Conservation (phyloP, 75 land plant species). For the Azolla pinnata region DNA sequence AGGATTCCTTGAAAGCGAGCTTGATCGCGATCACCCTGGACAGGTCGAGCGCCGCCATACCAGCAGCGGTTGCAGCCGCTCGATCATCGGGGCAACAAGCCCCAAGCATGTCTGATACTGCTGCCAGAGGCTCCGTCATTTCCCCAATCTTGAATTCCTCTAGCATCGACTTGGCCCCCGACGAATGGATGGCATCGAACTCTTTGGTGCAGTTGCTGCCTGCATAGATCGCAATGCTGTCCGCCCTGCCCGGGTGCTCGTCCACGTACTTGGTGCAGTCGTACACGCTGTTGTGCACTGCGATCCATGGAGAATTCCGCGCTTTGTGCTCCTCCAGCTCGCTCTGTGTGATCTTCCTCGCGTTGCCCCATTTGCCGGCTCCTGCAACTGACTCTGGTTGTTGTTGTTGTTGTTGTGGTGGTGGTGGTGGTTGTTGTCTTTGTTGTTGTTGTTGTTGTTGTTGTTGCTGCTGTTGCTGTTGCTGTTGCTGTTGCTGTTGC, state of each 20-base stretch:
- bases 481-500: too few species aligned
- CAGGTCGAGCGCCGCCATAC: constrained; percentile 38
- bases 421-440: too few species aligned
- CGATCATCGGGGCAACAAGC: constrained; percentile 21
- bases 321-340: constrained; percentile 71
- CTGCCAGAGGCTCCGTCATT: background rate
- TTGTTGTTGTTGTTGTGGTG: too few species aligned
- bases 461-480: too few species aligned
- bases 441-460: too few species aligned
- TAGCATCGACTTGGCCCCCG: constrained; percentile 67
- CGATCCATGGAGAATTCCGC: constrained; percentile 65
- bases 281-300: constrained; percentile 71
- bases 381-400: too few species aligned
- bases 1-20: constrained; percentile 29
- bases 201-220: constrained; percentile 90
- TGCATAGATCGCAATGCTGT: constrained; percentile 89
- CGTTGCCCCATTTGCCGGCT: too few species aligned
- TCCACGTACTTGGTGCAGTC: constrained; percentile 82
- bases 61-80: constrained; percentile 4
- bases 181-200: constrained; percentile 92
- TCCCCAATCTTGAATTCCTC: constrained; percentile 82
- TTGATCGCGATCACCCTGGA: constrained; percentile 49
- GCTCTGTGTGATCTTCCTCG: constrained; percentile 39
- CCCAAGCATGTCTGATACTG: constrained; percentile 19
- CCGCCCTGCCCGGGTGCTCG: constrained; percentile 90